Base-by-base conservation (phyloP, 331 rosid genomes). In the Cydonia oblonga region DNA sequence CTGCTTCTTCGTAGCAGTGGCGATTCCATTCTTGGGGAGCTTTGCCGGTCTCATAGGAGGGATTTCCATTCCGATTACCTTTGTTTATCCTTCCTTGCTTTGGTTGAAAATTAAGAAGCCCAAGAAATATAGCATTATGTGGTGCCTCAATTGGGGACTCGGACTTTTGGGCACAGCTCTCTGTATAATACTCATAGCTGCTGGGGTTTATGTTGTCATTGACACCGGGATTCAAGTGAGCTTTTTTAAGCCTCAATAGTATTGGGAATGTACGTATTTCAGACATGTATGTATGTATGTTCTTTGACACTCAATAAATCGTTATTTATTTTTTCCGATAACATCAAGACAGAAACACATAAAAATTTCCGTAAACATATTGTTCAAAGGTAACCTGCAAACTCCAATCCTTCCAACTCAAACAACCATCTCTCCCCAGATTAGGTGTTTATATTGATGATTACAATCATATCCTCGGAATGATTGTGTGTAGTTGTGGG, bases 161-260 rank as follows among this genome's bases (percentile, higher is more conserved):
- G 75, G 76, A 13, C 58, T 76, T 76, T 14, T 12, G 12, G 78
- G 73, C 66, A 38, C 64, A 44, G 59, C 23, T 75, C 66, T 75
- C 28, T 18, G 73, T 56, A 18, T 75, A n/a, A 26, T 75, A 56
- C 72, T 75, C 22, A 75, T 75, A 18, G 30, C 78, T 2, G 72
- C 78, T n/a, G 78, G 78, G 4, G 12, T 75, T 26, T 75, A 66
- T 28, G 67, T 66, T 75, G 72, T 66, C 54, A 56, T 75, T 6
- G 78, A 75, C 59, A 66, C 78, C 23, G 78, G 73, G 57, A 75
- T 75, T 53, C 73, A 75, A 75, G 78, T 75, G 22, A 75, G 78
- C 59, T 66, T 75, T 30, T 75, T 75, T 58, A 75, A 75, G 78
- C 73, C 78, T 20, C 69, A 64, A 16, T 64, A 52, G 23, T 53